Conservation (phyloP, 257 asterid species). For the Anisodus tanguticus region DNA sequence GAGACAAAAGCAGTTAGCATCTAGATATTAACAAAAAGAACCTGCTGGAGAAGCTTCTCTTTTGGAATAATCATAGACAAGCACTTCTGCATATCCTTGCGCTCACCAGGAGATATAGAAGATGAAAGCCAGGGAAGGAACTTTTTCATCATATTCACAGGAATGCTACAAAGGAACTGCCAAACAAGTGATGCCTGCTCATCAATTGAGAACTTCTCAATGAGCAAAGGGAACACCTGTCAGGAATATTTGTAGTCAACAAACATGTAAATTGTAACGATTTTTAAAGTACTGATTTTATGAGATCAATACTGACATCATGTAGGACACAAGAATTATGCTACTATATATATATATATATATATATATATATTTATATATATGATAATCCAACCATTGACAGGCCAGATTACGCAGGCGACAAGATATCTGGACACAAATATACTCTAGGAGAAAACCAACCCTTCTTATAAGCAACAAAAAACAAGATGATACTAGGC, state of each 20-base stretch:
- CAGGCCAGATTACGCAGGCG: background rate
- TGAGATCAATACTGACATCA: background rate
- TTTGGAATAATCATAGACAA: slow-evolving; percentile 49
- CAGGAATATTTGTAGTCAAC: slow-evolving; percentile 20
- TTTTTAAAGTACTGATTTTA: background rate
- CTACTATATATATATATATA: no score
- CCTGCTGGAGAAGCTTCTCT: slow-evolving; percentile 60
- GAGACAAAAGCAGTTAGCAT: background rate
- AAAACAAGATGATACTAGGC: background rate
- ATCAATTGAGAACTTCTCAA: slow-evolving; percentile 48
- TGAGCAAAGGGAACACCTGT: slow-evolving; percentile 59
- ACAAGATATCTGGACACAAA: background rate
- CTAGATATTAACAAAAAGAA: slow-evolving; percentile 16
- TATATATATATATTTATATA: no score
- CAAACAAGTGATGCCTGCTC: slow-evolving; percentile 60
- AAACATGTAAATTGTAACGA: background rate
- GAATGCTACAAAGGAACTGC: slow-evolving; percentile 60
- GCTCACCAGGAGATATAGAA: slow-evolving; percentile 47
- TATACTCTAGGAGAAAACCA: background rate
- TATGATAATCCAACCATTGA: background rate
- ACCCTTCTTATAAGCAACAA: background rate
- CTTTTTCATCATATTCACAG: slow-evolving; percentile 51
- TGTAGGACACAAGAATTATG: background rate
- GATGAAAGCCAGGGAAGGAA: slow-evolving; percentile 59
- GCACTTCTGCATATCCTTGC: slow-evolving; percentile 48